Percentiles rank a stretch among this genome's conserved stretches.
Evolutionary conservation across 495 filamentous ascomycete species (phyloP).

Genomic region (Lophiotrema nucula): DNA sequence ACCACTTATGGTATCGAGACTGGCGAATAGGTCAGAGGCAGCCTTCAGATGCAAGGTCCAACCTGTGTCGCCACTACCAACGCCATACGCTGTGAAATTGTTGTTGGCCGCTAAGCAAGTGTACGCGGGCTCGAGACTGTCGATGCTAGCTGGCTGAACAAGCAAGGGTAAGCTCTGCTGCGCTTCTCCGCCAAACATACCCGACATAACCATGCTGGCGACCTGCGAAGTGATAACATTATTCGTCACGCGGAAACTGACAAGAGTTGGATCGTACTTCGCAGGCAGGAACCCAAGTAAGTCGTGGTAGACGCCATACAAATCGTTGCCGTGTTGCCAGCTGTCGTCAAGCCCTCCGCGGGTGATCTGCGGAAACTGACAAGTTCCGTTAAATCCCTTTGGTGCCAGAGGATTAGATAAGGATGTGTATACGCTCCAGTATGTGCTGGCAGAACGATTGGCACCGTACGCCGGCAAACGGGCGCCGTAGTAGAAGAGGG

Average conservation of each 20-base stretch:
- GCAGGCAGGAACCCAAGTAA: constrained; percentile 60
- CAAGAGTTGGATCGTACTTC: constrained; percentile 41
- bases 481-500: constrained; percentile 59
- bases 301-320: constrained; percentile 63
- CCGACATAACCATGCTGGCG: constrained; percentile 61
- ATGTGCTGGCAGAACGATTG: constrained; percentile 45
- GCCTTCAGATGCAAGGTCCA: constrained; percentile 61
- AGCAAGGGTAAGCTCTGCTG: constrained; percentile 42
- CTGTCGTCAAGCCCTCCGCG: constrained; percentile 61
- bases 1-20: constrained; percentile 60
- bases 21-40: constrained; percentile 48
- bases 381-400: constrained; percentile 59
- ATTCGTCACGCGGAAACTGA: constrained; percentile 63
- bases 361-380: constrained; percentile 72
- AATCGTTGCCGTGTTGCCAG: constrained; percentile 63
- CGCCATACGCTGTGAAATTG: constrained; percentile 50
- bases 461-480: constrained; percentile 44
- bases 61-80: constrained; percentile 42
- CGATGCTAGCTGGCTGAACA: constrained; percentile 53
- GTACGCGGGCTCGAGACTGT: constrained; percentile 65
- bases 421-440: constrained; percentile 59
- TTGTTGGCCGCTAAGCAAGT: constrained; percentile 49
- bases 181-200: constrained; percentile 55
- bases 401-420: constrained; percentile 58
- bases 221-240: constrained; percentile 74